A percentile compares a stretch with the other conserved stretches of the same genome.
phyloP scores from a whole-genome alignment of 2,329 filamentous ascomycete species.

The Talaromyces marneffei region DNA sequence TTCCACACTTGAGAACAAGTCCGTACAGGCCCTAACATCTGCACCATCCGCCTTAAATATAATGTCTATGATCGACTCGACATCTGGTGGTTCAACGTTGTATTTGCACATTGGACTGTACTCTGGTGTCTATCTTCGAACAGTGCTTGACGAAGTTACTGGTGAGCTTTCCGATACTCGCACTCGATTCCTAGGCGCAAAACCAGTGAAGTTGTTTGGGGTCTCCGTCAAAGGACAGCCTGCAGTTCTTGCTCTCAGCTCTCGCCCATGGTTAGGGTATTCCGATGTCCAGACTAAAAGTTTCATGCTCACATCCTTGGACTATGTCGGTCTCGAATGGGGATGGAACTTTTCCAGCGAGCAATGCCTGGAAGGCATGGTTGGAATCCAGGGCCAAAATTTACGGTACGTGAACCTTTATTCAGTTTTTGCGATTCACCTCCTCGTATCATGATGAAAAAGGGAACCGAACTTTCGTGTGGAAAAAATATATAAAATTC shows the following conservation, averaged over 20 bases:
- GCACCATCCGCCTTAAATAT: constrained; percentile 84
- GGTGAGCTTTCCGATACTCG: constrained; percentile 92
- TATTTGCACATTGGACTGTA: constrained; percentile 95
- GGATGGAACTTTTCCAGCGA: constrained; percentile 96
- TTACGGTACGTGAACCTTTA: constrained; percentile 60
- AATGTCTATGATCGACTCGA: constrained; percentile 92
- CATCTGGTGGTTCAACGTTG: constrained; percentile 77
- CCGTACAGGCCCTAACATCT: constrained; percentile 86
- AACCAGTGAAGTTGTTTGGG: constrained; percentile 81
- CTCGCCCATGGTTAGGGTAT: constrained; percentile 93
- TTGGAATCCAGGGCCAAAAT: constrained; percentile 85
- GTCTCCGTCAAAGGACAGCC: constrained; percentile 82
- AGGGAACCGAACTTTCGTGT: constrained; percentile 34
- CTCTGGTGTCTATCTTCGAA: constrained; percentile 92
- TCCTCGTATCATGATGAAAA: constrained; percentile 43
- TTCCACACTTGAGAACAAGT: constrained; percentile 85
- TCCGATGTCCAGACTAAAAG: constrained; percentile 78
- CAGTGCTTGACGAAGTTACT: constrained; percentile 88
- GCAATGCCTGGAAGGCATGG: constrained; percentile 87
- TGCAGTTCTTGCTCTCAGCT: constrained; percentile 83
- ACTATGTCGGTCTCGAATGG: constrained; percentile 83
- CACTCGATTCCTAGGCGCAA: constrained; percentile 88
- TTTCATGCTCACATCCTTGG: constrained; percentile 87
- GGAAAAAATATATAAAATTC: constrained; percentile 42
- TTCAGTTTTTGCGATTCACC: constrained; percentile 10